Evolutionary conservation across 1,284 basidiomycete species (phyloP).

Genomic region (Coriolopsis trogii): DNA sequence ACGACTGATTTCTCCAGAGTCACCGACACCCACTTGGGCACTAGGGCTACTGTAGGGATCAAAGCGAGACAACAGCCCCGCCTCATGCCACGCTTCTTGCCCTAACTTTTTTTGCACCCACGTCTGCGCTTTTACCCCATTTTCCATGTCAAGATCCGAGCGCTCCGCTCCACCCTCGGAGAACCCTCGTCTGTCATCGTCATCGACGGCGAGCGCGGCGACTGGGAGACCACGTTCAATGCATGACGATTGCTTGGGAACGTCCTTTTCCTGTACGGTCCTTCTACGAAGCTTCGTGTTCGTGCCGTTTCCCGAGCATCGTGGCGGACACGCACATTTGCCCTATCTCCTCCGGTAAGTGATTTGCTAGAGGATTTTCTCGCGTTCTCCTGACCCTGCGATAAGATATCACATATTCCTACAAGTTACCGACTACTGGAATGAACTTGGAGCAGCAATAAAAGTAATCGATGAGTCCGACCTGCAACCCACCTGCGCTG

Average conservation of each 20-base stretch:
- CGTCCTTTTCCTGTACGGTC: not conserved
- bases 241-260: slow-evolving; percentile 15
- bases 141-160: slow-evolving; percentile 14
- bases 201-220: slow-evolving; percentile 7
- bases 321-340: slow-evolving; percentile 15
- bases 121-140: slow-evolving; percentile 3
- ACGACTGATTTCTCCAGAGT: slow-evolving; percentile 10
- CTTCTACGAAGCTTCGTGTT: slow-evolving; percentile 8
- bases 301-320: slow-evolving; percentile 18
- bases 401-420: not conserved
- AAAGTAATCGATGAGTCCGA: too few species aligned
- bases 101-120: slow-evolving; percentile 7
- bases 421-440: too few species aligned
- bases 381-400: slow-evolving; percentile 1
- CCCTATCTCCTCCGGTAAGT: slow-evolving; percentile 14
- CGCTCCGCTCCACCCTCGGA: slow-evolving; percentile 25
- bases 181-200: slow-evolving; percentile 13
- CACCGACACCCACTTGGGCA: not conserved
- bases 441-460: too few species aligned
- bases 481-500: too few species aligned
- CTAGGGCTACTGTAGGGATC: slow-evolving; percentile 1
- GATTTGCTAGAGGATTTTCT: not conserved
- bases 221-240: slow-evolving; percentile 3
- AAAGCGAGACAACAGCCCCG: not conserved
- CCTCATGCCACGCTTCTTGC: slow-evolving; percentile 15